Evolutionary conservation across 2,329 filamentous ascomycete genomes (phyloP), one percentile per base, ranked within the genome.

Genomic region (Monosporascus sp.): DNA sequence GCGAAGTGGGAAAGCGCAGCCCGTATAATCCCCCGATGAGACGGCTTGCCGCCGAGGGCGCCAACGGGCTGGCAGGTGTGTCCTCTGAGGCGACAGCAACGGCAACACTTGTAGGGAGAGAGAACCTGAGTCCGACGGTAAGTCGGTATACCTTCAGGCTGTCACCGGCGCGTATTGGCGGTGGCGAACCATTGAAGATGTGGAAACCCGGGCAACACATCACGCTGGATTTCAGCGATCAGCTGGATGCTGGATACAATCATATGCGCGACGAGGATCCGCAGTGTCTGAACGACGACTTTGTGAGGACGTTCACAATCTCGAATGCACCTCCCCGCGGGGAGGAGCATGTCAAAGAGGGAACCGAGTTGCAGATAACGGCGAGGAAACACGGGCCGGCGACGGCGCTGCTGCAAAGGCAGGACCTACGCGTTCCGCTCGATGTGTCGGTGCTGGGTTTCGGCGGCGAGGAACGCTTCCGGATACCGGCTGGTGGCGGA

Each of bases 211-310:
- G 90, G 0, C 89, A 95, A 63, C 89, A 94, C 69, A 80, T 89
- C 18, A 90, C 88, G 1, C 69, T 96, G 2, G 84, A 88, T 55
- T 91, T 95, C 62, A 74, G 78, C 14, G 67, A 75, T 0, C 84
- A 92, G 61, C 72, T 96, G 1, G 83, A 88, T 57, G 68, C 76
- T 11, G 90, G 90, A 1, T 96, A 90, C 68, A 82, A 79, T 48
- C 91, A 96, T 66, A 96, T 96, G 90, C 77, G 84, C 3, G 85
- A 95, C 57, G 83, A 88, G 53, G 89, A 95, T 59, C 90, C 90
- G 5, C 78, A 79, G 57, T 88, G 84, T 60, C 68, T 96, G 17
- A 96, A 96, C 61, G 90, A 96, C 65, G 90, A 96, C 65, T 92
- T 83, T 56, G 75, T 94, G 5, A 77, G 90, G 27, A 95, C 90